Evolutionary conservation across 805 yeast genomes (phyloP).

Genomic region (Schwanniomyces occidentalis): DNA sequence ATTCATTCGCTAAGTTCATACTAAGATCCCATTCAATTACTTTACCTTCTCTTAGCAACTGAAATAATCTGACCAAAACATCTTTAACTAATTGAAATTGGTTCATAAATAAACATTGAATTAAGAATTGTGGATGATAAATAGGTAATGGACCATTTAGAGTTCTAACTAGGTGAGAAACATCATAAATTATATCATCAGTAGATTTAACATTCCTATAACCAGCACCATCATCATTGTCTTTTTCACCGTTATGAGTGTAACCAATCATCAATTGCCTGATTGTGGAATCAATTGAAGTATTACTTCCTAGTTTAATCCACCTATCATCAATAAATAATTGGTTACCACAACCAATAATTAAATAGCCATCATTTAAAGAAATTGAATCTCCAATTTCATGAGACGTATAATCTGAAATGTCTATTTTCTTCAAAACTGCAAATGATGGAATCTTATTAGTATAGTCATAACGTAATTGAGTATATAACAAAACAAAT

Average conservation of each 20-base stretch:
- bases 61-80: slow-evolving; percentile 55
- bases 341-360: slow-evolving; percentile 88
- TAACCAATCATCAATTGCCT: slow-evolving; percentile 37
- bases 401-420: slow-evolving; percentile 72
- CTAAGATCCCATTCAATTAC: slow-evolving; percentile 34
- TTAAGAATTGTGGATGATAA: slow-evolving; percentile 86
- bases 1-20: slow-evolving; percentile 21
- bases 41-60: slow-evolving; percentile 45
- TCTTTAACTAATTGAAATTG: slow-evolving; percentile 55
- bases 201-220: slow-evolving; percentile 8
- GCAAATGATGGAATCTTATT: slow-evolving; percentile 76
- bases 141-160: slow-evolving; percentile 88
- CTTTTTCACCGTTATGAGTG: slow-evolving; percentile 7
- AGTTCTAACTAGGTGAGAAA: slow-evolving; percentile 71
- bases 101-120: slow-evolving; percentile 70
- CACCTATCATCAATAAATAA: slow-evolving; percentile 76
- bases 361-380: slow-evolving; percentile 76
- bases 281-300: slow-evolving; percentile 54
- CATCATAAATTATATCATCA: slow-evolving; percentile 32
- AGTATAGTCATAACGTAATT: slow-evolving; percentile 85
- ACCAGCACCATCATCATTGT: slow-evolving; percentile 34
- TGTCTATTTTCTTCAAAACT: slow-evolving; percentile 70
- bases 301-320: slow-evolving; percentile 31
- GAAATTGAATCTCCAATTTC: slow-evolving; percentile 87
- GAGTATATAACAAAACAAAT: slow-evolving; percentile 69